phyloP scores from a whole-genome alignment of 23 red algal species.

The Agarophyton chilense region DNA sequence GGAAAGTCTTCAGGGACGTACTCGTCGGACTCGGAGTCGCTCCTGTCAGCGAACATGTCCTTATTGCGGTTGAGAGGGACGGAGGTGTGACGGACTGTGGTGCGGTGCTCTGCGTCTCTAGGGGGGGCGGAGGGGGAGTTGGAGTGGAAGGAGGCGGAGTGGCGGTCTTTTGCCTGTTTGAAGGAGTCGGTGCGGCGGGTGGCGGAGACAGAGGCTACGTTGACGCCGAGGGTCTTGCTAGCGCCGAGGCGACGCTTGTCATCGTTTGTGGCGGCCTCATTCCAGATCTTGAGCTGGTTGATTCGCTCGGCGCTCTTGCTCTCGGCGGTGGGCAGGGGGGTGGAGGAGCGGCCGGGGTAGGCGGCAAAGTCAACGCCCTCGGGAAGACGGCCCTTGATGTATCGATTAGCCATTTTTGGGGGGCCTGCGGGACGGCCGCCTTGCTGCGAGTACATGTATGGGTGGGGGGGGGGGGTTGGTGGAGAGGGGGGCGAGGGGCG shows the following conservation, averaged over 20 bases:
- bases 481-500: neutral
- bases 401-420: constrained; percentile 61
- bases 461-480: neutral
- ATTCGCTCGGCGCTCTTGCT: constrained; percentile 81
- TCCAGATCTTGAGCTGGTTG: constrained; percentile 87
- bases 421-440: constrained; percentile 28
- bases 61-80: constrained; percentile 15
- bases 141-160: constrained; percentile 61
- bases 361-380: constrained; percentile 77
- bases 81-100: constrained; percentile 22
- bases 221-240: constrained; percentile 37
- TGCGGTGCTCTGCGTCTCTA: neutral
- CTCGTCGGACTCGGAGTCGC: constrained; percentile 64
- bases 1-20: constrained; percentile 1
- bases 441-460: constrained; percentile 46
- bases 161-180: constrained; percentile 66
- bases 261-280: constrained; percentile 77
- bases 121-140: neutral
- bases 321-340: constrained; percentile 76
- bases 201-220: constrained; percentile 21
- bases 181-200: constrained; percentile 75
- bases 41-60: constrained; percentile 58
- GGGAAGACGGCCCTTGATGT: constrained; percentile 83
- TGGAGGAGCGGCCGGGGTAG: constrained; percentile 74
- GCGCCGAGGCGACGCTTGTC: constrained; percentile 69